Base-by-base conservation (phyloP, 768 basidiomycete species). In the Phaeotremella skinneri region DNA sequence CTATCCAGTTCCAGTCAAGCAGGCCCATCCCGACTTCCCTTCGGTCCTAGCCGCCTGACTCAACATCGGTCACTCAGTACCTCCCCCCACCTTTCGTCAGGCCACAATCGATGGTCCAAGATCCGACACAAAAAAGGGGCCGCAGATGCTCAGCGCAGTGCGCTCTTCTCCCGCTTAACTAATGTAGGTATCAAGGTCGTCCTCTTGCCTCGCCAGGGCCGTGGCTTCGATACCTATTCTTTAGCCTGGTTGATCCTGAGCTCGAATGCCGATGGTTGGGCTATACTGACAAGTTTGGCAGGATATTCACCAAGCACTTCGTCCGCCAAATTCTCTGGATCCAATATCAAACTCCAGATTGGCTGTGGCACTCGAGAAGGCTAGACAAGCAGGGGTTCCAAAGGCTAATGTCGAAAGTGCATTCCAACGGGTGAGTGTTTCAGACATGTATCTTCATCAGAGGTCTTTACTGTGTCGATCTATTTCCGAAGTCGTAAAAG, bases 91-190 rank as follows among this genome's bases (percentile, higher is more conserved):
- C 14, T 26, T 30, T 23, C 7, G 17, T 72, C 71, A 23, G 71
- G 71, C 2, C 71, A 73, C 43, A 73, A 68, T 57, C 58, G 68
- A 60, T 76, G 75, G 75, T 74, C 73, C 48, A 76, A 76, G 55
- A 76, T 76, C 54, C 49, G 71, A 42, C 73, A 76, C 60, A 57
- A 64, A 42, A 76, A 76, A 53, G 75, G 75, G 27, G 73, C 73
- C 6, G 73, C 67, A 5, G 75, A 76, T 53, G 63, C 65, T 3
- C 62, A 66, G 49, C 62, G 66, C 52, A 61, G 63, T 21, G 57
- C 58, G 7, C 52, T 72, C 5, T 74, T 65, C 52, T 68, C 70
- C 11, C 65, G 63, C 23, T 43, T 74, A 3, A 73, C 66, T 11
- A 61, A 55, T 48, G 74, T 72, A 26, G 58, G n/a, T 39, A 39